phyloP scores from a whole-genome alignment of 1,139 yeast genomes.

The Geotrichum europaeum region DNA sequence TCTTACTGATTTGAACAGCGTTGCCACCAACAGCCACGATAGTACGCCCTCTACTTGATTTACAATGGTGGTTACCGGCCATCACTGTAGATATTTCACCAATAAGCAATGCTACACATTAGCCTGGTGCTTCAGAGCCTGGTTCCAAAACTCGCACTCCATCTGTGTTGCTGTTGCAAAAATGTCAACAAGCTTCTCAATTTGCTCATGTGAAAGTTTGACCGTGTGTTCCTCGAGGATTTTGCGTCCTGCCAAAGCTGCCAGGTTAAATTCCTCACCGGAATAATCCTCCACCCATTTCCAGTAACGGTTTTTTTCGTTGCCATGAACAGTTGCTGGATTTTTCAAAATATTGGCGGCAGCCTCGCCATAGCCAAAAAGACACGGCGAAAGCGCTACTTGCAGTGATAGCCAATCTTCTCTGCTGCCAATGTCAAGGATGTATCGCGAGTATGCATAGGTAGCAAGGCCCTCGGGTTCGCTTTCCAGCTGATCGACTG shows the following conservation, averaged over 20 bases:
- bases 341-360: slow-evolving; percentile 27
- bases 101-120: not conserved
- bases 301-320: slow-evolving; percentile 36
- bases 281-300: slow-evolving; percentile 60
- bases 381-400: slow-evolving; percentile 59
- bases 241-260: slow-evolving; percentile 45
- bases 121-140: slow-evolving; percentile 27
- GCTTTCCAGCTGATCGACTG: slow-evolving; percentile 41
- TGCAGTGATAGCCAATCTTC: slow-evolving; percentile 25
- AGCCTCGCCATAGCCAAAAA: slow-evolving; percentile 65
- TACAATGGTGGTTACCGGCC: not conserved
- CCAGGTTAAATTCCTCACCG: slow-evolving; percentile 50
- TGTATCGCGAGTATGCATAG: slow-evolving; percentile 53
- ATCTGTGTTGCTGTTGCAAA: slow-evolving; percentile 53
- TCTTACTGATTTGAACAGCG: not conserved
- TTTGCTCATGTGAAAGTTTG: slow-evolving; percentile 36
- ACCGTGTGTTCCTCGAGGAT: slow-evolving; percentile 44
- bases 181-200: slow-evolving; percentile 50
- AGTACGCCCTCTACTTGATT: not conserved
- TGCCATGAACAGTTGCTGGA: slow-evolving; percentile 13
- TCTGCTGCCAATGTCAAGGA: slow-evolving; percentile 30
- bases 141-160: slow-evolving; percentile 62
- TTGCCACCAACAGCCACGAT: no score
- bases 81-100: not conserved
- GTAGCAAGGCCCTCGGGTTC: slow-evolving; percentile 54